Evolutionary conservation across 2,329 filamentous ascomycete genomes (phyloP).

Genomic region (Calonectria henricotiae): DNA sequence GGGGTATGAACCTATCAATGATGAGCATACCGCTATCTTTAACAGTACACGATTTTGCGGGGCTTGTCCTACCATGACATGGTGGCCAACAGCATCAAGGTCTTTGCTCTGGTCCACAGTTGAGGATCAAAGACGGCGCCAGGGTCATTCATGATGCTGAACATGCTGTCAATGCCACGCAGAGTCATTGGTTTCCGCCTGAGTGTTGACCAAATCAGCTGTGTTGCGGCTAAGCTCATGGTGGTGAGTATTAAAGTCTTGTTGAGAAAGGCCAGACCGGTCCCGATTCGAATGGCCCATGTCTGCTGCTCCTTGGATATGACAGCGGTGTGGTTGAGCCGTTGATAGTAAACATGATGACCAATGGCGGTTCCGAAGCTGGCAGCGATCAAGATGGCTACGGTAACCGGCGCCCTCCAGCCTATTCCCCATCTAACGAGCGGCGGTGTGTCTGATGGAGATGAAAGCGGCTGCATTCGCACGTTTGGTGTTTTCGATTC

Average conservation of each 20-base stretch:
- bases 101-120: slow-evolving; percentile 12
- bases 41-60: neutral
- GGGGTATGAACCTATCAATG: neutral
- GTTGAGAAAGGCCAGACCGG: slow-evolving; percentile 13
- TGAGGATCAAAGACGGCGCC: neutral
- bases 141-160: slow-evolving; percentile 7
- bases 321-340: neutral
- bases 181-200: slow-evolving; percentile 4
- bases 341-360: slow-evolving; percentile 1
- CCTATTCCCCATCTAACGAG: slow-evolving; percentile 5
- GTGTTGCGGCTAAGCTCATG: neutral
- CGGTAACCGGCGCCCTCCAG: neutral
- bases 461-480: neutral
- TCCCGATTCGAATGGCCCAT: slow-evolving; percentile 1
- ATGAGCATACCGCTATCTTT: neutral
- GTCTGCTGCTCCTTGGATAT: neutral
- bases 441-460: neutral
- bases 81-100: neutral
- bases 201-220: slow-evolving; percentile 5
- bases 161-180: slow-evolving; percentile 9
- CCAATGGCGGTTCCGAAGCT: neutral
- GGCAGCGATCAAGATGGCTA: neutral
- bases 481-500: too few relatives aligned
- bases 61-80: slow-evolving; percentile 3
- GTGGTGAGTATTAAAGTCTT: neutral